A percentile compares a stretch with the other conserved stretches of the same genome.
Conservation (phyloP, 1,284 basidiomycete genomes). For the Ustilago shanxiensis region DNA sequence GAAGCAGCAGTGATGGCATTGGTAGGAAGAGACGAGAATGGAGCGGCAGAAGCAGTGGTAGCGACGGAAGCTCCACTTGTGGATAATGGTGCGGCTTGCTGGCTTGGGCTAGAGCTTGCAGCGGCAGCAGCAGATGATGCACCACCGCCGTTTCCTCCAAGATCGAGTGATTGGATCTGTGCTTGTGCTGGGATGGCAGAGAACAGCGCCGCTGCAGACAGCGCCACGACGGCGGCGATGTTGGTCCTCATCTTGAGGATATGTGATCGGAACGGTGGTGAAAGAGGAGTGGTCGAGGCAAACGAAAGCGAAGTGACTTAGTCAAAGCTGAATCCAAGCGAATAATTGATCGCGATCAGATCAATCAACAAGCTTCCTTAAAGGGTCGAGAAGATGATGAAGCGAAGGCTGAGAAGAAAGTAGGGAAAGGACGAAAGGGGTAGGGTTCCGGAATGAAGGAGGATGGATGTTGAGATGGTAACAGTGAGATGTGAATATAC, state of each 20-base stretch:
- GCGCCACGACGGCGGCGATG: conserved; percentile 25
- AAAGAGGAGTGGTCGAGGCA: neutral
- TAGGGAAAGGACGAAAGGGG: neutral
- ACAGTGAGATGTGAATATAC: neutral
- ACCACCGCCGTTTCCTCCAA: conserved; percentile 23
- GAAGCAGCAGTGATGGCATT: conserved; percentile 26
- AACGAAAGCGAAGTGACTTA: too few species aligned
- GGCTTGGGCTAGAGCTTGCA: conserved; percentile 9
- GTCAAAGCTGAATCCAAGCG: neutral
- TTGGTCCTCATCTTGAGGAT: conserved; percentile 31
- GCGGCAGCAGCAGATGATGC: neutral
- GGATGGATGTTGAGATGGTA: conserved; percentile 4
- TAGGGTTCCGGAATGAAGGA: conserved; percentile 1
- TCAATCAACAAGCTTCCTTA: neutral
- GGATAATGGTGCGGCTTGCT: conserved; percentile 17
- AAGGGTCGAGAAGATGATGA: neutral
- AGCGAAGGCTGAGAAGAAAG: conserved; percentile 3
- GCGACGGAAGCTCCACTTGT: conserved; percentile 7
- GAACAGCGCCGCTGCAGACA: conserved; percentile 38
- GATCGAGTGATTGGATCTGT: conserved; percentile 33
- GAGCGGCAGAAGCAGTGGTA: conserved; percentile 6
- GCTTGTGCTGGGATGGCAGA: conserved; percentile 19
- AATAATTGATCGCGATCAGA: neutral
- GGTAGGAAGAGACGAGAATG: conserved; percentile 12
- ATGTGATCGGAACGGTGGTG: neutral